Base-by-base conservation (phyloP, 2,329 filamentous ascomycete genomes). In the Pseudopyrenochaeta lycopersici region DNA sequence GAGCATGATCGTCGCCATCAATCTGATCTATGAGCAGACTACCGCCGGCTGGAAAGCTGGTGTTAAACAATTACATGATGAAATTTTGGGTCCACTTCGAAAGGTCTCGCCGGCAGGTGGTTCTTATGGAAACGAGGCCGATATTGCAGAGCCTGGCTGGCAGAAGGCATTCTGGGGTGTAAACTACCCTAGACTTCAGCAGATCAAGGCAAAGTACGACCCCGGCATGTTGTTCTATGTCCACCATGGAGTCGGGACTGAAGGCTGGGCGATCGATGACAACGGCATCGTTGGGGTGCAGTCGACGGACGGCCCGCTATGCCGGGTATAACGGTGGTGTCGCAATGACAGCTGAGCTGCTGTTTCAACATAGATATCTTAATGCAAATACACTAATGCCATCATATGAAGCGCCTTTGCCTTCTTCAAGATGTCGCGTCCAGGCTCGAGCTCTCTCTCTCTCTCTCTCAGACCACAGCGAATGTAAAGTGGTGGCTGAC, bases 151-250 rank as follows among this genome's bases (percentile, higher is more conserved):
- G 58, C 71, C 76, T 4, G 57, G 72, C 21, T 79, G 75, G 62
- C 73, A 78, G 51, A 21, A 69, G 17, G 63, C 72, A 6, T 80
- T 79, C 58, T 80, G 73, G 72, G 78, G 77, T 5, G 49, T 51
- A 12, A 69, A 72, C 43, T 74, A 74, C 46, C 54, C 60, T 1
- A 49, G 60, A 27, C 57, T 74, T 14, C 23, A 63, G 44, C 48
- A 56, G 44, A 53, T 72, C 48, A 74, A 75, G 62, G 58, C 66
- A 50, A 63, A 64, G 44, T 64, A 61, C 53, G 71, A 75, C 45
- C 68, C 70, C 2, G 60, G 52, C 11, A 72, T 64, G 38, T 32
- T 75, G 32, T 75, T 76, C 56, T 75, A 73, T 41, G 68, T 68
- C 11, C 58, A 66, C 36, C 62, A 68, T 40, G 69, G 66, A 12